phyloP scores from a whole-genome alignment of 2,329 filamentous ascomycete species.

The Paracoccidioides lutzii region DNA sequence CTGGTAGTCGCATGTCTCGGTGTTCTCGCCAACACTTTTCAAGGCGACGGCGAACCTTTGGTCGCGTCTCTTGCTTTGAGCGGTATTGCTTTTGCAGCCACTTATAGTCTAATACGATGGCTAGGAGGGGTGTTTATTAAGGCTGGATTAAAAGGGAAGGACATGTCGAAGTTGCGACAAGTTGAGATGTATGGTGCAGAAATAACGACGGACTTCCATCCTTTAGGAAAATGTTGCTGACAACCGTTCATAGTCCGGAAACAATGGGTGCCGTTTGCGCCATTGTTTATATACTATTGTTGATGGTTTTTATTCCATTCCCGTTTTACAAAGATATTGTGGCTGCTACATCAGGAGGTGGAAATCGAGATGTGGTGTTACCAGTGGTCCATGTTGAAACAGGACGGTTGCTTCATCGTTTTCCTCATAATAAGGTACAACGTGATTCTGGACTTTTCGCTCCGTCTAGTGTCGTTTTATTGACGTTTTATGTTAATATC shows the following conservation, averaged over 20 bases:
- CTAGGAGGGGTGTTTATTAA: slow-evolving; percentile 79
- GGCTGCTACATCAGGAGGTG: slow-evolving; percentile 81
- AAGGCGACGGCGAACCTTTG: slow-evolving; percentile 75
- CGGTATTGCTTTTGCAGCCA: slow-evolving; percentile 65
- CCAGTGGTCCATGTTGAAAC: slow-evolving; percentile 61
- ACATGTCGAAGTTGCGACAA: slow-evolving; percentile 66
- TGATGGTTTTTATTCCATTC: slow-evolving; percentile 91
- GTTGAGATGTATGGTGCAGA: slow-evolving; percentile 53
- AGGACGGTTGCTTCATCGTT: slow-evolving; percentile 76
- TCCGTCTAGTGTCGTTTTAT: not conserved
- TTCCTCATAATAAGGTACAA: slow-evolving; percentile 80
- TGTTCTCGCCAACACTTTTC: slow-evolving; percentile 61
- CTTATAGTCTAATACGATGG: slow-evolving; percentile 84
- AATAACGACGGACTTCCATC: not conserved
- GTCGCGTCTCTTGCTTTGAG: slow-evolving; percentile 80
- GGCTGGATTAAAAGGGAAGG: slow-evolving; percentile 77
- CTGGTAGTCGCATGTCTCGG: slow-evolving; percentile 57
- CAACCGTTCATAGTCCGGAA: slow-evolving; percentile 52
- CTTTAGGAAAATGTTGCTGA: slow-evolving; percentile 3
- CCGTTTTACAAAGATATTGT: slow-evolving; percentile 98
- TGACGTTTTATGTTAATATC: not conserved
- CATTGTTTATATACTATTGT: slow-evolving; percentile 74
- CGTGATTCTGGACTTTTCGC: slow-evolving; percentile 9
- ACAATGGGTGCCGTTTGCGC: slow-evolving; percentile 93
- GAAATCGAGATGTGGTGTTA: slow-evolving; percentile 75